phyloP scores from a whole-genome alignment of 305 asterid genomes.

The Withania somnifera region DNA sequence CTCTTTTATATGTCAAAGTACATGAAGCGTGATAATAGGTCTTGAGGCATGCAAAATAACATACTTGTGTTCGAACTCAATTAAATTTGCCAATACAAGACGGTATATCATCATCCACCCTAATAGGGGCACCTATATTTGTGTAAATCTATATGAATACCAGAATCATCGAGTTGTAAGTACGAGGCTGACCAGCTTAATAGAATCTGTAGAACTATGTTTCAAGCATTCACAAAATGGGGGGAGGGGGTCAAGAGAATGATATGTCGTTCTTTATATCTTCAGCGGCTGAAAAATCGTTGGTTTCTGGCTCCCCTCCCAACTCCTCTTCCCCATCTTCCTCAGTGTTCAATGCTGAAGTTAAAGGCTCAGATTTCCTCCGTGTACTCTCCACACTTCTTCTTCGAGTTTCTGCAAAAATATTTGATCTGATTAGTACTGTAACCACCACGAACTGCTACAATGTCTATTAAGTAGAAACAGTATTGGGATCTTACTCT shows the following conservation, averaged over 20 bases:
- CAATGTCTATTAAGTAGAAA: neutral
- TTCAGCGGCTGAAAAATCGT: conserved; percentile 43
- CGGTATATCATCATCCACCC: conserved; percentile 6
- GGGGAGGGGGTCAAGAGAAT: neutral
- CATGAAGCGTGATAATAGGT: neutral
- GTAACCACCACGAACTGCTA: neutral
- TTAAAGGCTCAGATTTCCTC: conserved; percentile 23
- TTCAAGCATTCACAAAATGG: conserved; percentile 2
- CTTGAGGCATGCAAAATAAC: neutral
- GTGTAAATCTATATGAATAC: conserved; percentile 17
- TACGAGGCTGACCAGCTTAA: conserved; percentile 5
- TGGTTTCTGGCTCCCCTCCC: conserved; percentile 30
- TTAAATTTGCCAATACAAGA: conserved; percentile 1
- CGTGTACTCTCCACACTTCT: conserved; percentile 31
- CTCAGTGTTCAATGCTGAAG: conserved; percentile 15
- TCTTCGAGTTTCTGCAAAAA: conserved; percentile 52
- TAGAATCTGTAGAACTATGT: neutral
- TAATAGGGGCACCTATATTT: conserved; percentile 28
- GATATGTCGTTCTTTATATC: conserved; percentile 25
- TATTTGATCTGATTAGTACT: neutral
- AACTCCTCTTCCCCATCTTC: conserved; percentile 15
- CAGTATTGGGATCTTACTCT: conserved; percentile 32
- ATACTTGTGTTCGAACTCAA: conserved; percentile 3
- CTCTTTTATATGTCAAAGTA: neutral
- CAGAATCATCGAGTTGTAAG: conserved; percentile 1